Evolutionary conservation across 2,329 filamentous ascomycete species (phyloP).

Genomic region (Aspergillus sp.): DNA sequence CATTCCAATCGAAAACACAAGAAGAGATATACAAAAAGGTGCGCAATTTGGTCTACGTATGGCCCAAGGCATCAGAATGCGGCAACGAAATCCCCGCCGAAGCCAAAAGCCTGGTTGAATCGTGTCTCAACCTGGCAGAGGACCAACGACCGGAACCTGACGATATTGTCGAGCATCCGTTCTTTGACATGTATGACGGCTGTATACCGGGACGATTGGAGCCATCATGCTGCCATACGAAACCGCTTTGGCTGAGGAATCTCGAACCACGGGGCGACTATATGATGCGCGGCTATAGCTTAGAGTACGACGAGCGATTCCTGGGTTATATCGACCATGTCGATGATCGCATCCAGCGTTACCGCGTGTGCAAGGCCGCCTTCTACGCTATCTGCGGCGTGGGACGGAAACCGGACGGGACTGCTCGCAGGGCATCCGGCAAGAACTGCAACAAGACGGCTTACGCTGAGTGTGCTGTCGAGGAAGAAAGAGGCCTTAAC

Average conservation of each 20-base stretch:
- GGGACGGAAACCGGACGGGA: conserved; percentile 35
- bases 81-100: conserved; percentile 42
- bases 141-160: conserved; percentile 43
- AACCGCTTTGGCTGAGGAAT: conserved; percentile 37
- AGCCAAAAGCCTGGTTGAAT: conserved; percentile 41
- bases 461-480: conserved; percentile 38
- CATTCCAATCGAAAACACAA: conserved; percentile 71
- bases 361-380: conserved; percentile 32
- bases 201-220: conserved; percentile 40
- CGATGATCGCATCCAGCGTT: conserved; percentile 29
- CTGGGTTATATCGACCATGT: conserved; percentile 28
- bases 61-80: conserved; percentile 39
- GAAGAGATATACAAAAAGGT: conserved; percentile 46
- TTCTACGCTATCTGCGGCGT: conserved; percentile 41
- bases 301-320: conserved; percentile 36
- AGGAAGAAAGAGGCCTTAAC: conserved; percentile 39
- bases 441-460: conserved; percentile 39
- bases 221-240: conserved; percentile 29
- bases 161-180: conserved; percentile 42
- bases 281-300: conserved; percentile 35
- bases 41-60: conserved; percentile 40
- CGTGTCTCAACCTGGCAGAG: conserved; percentile 41
- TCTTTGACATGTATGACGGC: conserved; percentile 44
- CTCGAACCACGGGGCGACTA: conserved; percentile 41
- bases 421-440: conserved; percentile 35